Base-by-base conservation (phyloP, 1,284 basidiomycete species). In the Sporisorium scitamineum region DNA sequence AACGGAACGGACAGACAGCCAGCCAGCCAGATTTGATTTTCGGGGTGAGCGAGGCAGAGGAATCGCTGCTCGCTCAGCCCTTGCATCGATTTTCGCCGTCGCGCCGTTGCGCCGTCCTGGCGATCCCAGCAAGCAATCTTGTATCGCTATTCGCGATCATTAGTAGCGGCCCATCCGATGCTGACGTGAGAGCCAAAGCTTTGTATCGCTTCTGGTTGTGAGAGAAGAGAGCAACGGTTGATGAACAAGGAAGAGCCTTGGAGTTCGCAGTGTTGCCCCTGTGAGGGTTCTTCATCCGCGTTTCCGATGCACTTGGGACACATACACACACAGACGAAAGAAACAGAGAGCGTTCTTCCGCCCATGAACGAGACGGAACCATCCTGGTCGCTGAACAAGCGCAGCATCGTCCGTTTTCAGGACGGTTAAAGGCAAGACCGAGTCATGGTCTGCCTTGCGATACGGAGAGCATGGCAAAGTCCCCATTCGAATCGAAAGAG, bases 11-110 rank as follows among this genome's bases (percentile, higher is more conserved):
- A 48, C 29, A 8, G 34, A 34, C 34, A 34, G 34, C 34, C 34
- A 14, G n/a, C n/a, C n/a, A n/a, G n/a, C 8, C 26, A 31, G 16
- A 16, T 27, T 27, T 11, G 34, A 32, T 24, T 39, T 39, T 39
- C n/a, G 37, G 37, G 5, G 37, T 18, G 37, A 5, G 37, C 16
- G 2, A 18, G 32, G 8, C 32, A 34, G 32, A 8, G 34, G 22
- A 39, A 16, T 27, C 37, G 51, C 32, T 24, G 26, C 34, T 54
- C 26, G 52, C 52, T 27, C 37, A 26, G 52, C 52, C 52, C 52
- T 54, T 54, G 52, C 52, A 41, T 54, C 52, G 37, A 41, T 14
- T 32, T 22, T 18, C 24, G 24, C 26, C 45, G 45, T 47, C 16
- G 14, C 45, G 45, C 47, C 47, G 5, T n/a, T 7, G 20, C 45